Percentiles rank a stretch among this genome's conserved stretches.
Conservation (phyloP, 129 eudicot genomes). For the Arctium lappa region DNA sequence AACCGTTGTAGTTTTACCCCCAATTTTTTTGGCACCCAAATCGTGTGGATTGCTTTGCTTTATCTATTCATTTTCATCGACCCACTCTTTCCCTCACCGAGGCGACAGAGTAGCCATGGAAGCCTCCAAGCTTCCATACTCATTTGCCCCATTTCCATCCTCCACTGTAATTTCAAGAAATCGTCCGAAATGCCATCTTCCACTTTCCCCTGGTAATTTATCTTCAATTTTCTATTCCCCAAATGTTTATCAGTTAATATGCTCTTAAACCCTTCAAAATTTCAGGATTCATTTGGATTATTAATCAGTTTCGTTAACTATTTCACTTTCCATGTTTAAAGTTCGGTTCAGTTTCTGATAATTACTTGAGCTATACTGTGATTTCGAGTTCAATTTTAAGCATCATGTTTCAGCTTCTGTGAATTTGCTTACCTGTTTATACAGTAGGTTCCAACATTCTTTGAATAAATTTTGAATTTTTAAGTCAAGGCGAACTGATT, state of each 20-base stretch:
- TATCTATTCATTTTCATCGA: slow-evolving; percentile 7
- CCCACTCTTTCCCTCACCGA: not conserved
- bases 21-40: not conserved
- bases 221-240: not conserved
- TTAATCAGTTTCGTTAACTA: not conserved
- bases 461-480: not conserved
- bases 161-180: slow-evolving; percentile 12
- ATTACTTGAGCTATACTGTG: not conserved
- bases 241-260: not conserved
- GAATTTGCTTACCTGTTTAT: not conserved
- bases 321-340: not conserved
- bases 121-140: slow-evolving; percentile 45
- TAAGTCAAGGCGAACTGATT: not conserved
- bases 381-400: not conserved
- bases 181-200: slow-evolving; percentile 27
- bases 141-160: slow-evolving; percentile 36
- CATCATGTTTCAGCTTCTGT: not conserved
- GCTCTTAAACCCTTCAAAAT: slow-evolving; percentile 6
- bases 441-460: not conserved
- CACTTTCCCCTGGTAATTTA: slow-evolving; percentile 39
- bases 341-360: not conserved
- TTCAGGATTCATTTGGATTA: not conserved
- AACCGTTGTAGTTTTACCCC: not conserved
- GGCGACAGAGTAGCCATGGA: slow-evolving; percentile 35
- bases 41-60: slow-evolving; percentile 25